phyloP scores from a whole-genome alignment of 176 grass and related monocot species.

The Triticum turgidum region DNA sequence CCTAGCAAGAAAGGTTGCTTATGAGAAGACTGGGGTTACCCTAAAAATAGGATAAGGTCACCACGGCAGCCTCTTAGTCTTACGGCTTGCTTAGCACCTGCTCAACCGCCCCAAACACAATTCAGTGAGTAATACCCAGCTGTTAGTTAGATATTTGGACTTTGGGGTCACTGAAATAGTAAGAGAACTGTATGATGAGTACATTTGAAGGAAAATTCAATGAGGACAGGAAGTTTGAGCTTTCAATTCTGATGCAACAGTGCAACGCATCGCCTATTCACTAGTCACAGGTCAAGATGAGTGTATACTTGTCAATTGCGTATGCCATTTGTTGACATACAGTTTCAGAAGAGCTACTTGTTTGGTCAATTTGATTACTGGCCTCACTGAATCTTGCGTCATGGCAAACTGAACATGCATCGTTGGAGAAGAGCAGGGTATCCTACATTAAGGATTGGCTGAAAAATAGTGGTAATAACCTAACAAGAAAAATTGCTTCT shows the following conservation, averaged over 20 bases:
- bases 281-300: not conserved
- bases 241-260: not conserved
- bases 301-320: not conserved
- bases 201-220: not conserved
- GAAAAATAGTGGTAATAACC: not conserved
- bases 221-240: not conserved
- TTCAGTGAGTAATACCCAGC: not conserved
- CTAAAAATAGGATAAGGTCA: not conserved
- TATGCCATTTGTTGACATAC: not conserved
- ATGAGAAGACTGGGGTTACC: not conserved
- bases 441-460: not conserved
- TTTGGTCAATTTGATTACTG: not conserved
- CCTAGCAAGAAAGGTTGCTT: not conserved
- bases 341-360: not conserved
- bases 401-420: not conserved
- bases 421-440: too few species aligned
- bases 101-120: not conserved
- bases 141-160: not conserved
- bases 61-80: not conserved
- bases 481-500: not conserved
- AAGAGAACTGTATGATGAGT: not conserved
- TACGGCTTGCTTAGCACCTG: not conserved
- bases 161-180: not conserved
- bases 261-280: not conserved
- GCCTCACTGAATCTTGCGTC: not conserved